phyloP scores from a whole-genome alignment of 257 asterid genomes.

The Lycium ferocissimum region DNA sequence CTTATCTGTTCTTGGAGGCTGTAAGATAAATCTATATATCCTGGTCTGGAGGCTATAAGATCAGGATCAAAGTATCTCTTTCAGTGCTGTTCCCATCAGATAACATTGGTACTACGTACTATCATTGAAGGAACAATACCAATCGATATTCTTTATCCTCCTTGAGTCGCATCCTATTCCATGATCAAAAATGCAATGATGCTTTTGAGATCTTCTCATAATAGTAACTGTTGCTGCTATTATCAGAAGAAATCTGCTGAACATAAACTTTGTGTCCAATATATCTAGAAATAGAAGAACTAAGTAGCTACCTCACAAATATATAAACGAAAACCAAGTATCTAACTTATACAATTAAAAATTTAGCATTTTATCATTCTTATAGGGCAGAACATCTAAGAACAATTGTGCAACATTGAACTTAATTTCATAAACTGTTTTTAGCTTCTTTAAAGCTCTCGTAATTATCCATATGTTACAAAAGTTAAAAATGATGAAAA shows the following conservation, averaged over 20 bases:
- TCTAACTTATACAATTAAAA: not conserved
- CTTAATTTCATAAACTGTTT: not conserved
- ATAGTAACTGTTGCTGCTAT: not conserved
- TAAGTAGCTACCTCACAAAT: not conserved
- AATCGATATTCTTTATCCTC: not conserved
- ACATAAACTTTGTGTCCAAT: not conserved
- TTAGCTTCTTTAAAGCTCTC: not conserved
- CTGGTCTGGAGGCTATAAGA: not conserved
- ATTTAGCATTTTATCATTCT: not conserved
- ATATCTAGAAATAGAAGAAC: not conserved
- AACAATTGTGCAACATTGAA: not conserved
- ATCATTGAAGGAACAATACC: too few species aligned
- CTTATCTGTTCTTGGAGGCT: constrained; percentile 2
- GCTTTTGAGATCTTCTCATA: not conserved
- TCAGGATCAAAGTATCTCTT: not conserved
- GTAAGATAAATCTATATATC: not conserved
- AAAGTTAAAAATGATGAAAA: not conserved
- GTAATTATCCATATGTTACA: not conserved
- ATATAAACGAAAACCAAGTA: not conserved
- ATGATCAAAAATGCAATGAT: not conserved
- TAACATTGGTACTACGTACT: not conserved
- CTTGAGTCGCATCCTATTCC: not conserved
- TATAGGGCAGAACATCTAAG: not conserved
- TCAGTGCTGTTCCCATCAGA: not conserved
- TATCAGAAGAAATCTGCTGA: not conserved